These are phyloP conservation scores for Suillus subalutaceus DNA, from an alignment of 768 basidiomycete genomes.

Conservation along the genomic window DNA sequence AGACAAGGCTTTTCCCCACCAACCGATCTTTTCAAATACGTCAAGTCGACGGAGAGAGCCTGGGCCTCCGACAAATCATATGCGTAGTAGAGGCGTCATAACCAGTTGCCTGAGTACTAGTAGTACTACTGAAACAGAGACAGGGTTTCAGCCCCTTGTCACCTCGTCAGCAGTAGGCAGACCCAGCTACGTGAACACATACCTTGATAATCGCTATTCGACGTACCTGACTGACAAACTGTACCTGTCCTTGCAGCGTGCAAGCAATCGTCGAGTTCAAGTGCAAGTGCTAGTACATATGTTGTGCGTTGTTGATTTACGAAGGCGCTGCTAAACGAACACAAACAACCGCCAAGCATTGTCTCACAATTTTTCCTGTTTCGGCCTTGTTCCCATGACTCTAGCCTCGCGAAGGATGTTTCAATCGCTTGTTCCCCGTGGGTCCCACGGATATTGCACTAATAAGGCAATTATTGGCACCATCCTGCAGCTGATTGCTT, in stretches of 20 bases:
- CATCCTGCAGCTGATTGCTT: conserved; percentile 3
- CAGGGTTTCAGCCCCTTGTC: not conserved
- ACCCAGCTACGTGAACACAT: not conserved
- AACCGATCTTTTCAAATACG: not conserved
- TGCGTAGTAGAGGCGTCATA: not conserved
- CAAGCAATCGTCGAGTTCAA: not conserved
- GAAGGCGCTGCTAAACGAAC: conserved; percentile 14
- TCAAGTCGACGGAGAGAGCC: not conserved
- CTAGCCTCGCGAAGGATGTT: conserved; percentile 1
- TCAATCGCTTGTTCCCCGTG: conserved; percentile 1
- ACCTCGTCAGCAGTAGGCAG: not conserved
- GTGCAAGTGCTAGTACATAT: not conserved
- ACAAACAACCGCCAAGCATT: conserved; percentile 22
- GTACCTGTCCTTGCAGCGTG: not conserved
- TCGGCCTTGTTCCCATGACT: conserved; percentile 10
- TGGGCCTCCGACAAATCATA: not conserved
- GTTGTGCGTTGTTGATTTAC: conserved; percentile 25
- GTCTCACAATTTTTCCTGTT: conserved; percentile 12
- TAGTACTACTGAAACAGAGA: not conserved
- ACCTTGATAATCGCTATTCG: not conserved
- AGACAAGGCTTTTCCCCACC: not conserved
- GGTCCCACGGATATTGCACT: not conserved
- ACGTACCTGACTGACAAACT: not conserved
- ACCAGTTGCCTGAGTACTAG: not conserved
- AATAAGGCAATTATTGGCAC: conserved; percentile 12